phyloP scores from a whole-genome alignment of 2,329 filamentous ascomycete species.

The Periconia digitata region DNA sequence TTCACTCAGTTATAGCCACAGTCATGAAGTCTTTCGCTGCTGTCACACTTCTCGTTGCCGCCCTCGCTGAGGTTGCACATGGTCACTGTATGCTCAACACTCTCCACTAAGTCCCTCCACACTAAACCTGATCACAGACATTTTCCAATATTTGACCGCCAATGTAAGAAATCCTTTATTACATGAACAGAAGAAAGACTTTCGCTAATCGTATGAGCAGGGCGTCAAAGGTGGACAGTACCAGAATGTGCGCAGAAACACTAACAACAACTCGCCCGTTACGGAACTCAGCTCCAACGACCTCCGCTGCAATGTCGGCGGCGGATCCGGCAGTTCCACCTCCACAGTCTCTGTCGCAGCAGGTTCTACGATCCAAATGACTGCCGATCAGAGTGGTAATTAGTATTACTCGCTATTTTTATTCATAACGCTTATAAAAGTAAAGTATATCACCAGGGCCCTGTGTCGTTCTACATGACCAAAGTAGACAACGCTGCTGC shows the following conservation, averaged over 20 bases:
- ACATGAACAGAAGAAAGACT: no score
- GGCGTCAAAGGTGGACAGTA: conserved; percentile 35
- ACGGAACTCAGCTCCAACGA: conserved; percentile 32
- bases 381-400: conserved; percentile 32
- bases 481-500: conserved; percentile 36
- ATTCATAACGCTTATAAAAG: no score
- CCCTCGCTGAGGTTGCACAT: conserved; percentile 38
- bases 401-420: neutral
- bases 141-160: conserved; percentile 41
- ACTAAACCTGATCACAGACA: conserved; percentile 24
- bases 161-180: conserved; percentile 13
- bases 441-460: conserved; percentile 43
- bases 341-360: conserved; percentile 39
- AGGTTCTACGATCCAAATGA: conserved; percentile 38
- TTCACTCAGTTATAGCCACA: conserved; percentile 1
- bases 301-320: conserved; percentile 42
- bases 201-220: neutral
- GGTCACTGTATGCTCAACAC: conserved; percentile 33
- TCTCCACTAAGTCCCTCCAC: neutral
- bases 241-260: conserved; percentile 42
- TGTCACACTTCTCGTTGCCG: conserved; percentile 32
- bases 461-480: conserved; percentile 41
- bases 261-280: conserved; percentile 43
- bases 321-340: conserved; percentile 28
- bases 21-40: conserved; percentile 40